These are phyloP conservation scores for Aspergillus wentii DNA, from an alignment of 495 filamentous ascomycete genomes.

Conservation along the genomic window DNA sequence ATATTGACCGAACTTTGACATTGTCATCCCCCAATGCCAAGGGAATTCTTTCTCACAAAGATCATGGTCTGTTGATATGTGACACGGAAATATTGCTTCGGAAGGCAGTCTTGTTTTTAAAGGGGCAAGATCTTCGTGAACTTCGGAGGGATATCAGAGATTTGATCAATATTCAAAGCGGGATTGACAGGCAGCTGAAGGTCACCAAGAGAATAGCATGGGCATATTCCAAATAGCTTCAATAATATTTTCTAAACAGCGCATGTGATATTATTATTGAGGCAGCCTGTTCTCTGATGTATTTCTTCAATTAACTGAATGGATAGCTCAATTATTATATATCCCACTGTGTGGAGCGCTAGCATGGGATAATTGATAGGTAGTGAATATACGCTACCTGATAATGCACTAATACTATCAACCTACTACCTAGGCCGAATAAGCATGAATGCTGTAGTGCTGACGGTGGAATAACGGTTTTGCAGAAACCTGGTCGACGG, in stretches of 20 bases:
- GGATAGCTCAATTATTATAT: no score
- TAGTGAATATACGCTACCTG: no score
- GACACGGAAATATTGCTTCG: conserved; percentile 76
- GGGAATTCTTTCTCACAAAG: conserved; percentile 76
- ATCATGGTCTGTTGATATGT: conserved; percentile 83
- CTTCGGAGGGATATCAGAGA: conserved; percentile 84
- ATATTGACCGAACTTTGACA: conserved; percentile 77
- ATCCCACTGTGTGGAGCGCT: no score
- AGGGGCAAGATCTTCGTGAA: conserved; percentile 65
- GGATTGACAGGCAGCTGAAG: conserved; percentile 66
- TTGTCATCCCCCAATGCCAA: conserved; percentile 56
- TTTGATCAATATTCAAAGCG: conserved; percentile 67
- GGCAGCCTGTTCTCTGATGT: no score
- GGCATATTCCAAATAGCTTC: conserved; percentile 77
- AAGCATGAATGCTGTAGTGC: no score
- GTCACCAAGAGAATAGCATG: conserved; percentile 80
- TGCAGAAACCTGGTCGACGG: no score
- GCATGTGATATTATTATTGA: no score
- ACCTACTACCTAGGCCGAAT: no score
- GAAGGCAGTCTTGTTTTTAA: conserved; percentile 58
- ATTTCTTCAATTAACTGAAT: no score
- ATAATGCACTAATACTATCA: no score
- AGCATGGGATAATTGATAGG: no score
- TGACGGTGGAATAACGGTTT: no score
- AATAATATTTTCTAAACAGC: conserved; percentile 5